Conservation (phyloP, 2,329 filamentous ascomycete species). For the Claviceps monticola region DNA sequence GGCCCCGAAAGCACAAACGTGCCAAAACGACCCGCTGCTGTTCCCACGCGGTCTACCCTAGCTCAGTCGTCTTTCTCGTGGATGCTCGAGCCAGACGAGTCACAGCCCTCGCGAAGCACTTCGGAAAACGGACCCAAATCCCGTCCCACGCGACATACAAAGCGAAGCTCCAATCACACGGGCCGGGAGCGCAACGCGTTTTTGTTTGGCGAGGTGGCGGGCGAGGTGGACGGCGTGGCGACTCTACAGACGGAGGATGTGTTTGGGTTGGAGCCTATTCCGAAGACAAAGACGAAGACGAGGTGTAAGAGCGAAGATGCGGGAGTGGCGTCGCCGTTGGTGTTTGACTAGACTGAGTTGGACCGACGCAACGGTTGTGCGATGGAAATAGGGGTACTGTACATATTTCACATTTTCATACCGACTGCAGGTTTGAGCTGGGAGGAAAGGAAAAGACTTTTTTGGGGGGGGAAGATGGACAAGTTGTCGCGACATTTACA, state of each 20-base stretch:
- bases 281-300: slow-evolving; percentile 11
- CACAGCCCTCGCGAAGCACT: slow-evolving; percentile 12
- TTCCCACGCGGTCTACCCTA: slow-evolving; percentile 50
- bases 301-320: not conserved
- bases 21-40: slow-evolving; percentile 21
- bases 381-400: too few species aligned
- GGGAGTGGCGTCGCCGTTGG: not conserved
- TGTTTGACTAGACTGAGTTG: slow-evolving; percentile 1
- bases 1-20: slow-evolving; percentile 1
- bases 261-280: slow-evolving; percentile 40
- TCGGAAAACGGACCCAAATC: slow-evolving; percentile 15
- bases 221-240: slow-evolving; percentile 19
- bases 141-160: slow-evolving; percentile 23
- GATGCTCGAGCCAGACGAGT: slow-evolving; percentile 53
- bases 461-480: too few species aligned
- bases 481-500: too few species aligned
- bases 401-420: too few species aligned
- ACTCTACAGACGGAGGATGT: slow-evolving; percentile 32
- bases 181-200: slow-evolving; percentile 44
- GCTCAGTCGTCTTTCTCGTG: slow-evolving; percentile 66
- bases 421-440: too few species aligned
- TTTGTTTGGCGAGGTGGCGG: slow-evolving; percentile 40
- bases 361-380: too few species aligned
- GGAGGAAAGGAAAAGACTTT: too few species aligned
- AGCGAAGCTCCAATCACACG: slow-evolving; percentile 27